Percentiles rank a stretch among this genome's conserved stretches.
These are phyloP conservation scores for Colletotrichum sp. DNA, from an alignment of 2,329 filamentous ascomycete species.

Conservation along the genomic window DNA sequence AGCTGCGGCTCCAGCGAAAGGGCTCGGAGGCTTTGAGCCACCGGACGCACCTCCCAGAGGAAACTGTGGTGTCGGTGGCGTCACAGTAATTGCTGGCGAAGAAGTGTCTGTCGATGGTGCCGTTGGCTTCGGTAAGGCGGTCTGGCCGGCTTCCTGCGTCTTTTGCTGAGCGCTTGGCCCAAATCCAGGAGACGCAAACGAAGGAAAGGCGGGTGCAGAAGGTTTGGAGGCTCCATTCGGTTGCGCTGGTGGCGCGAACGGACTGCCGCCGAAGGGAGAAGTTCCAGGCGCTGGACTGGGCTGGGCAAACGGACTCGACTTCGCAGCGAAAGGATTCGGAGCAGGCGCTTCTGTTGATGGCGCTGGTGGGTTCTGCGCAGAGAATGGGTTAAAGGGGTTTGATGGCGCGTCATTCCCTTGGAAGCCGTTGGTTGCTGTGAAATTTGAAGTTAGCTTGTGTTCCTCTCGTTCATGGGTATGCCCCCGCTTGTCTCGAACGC, in stretches of 20 bases:
- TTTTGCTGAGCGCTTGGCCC: background rate
- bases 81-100: slow-evolving; percentile 17
- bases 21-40: background rate
- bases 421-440: background rate
- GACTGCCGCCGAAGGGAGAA: background rate
- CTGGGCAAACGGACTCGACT: background rate
- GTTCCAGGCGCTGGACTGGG: background rate
- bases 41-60: background rate
- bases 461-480: background rate
- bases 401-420: background rate
- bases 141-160: background rate
- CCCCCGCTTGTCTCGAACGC: background rate
- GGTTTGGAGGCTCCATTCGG: background rate
- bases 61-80: slow-evolving; percentile 19
- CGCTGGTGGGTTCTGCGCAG: background rate
- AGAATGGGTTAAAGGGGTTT: slow-evolving; percentile 10
- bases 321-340: slow-evolving; percentile 6
- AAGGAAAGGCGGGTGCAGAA: background rate
- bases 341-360: background rate
- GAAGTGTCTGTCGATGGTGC: background rate
- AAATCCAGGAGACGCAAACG: background rate
- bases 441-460: slow-evolving; percentile 5
- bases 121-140: background rate
- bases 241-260: background rate
- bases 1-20: background rate